A percentile compares a stretch with the other conserved stretches of the same genome.
phyloP scores from a whole-genome alignment of 305 asterid species.

The Solanum hybrid region DNA sequence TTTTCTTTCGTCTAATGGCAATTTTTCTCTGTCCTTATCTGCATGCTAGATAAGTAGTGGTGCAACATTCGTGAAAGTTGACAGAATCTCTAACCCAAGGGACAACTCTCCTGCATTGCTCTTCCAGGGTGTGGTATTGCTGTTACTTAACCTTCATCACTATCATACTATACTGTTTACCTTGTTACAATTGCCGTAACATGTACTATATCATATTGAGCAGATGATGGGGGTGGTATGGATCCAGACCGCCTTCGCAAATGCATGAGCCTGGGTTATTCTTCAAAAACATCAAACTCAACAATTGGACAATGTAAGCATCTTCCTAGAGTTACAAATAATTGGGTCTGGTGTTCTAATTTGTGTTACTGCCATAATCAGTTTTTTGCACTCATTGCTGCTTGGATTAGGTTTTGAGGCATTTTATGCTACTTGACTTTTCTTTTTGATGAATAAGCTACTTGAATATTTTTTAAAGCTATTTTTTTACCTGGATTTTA shows the following conservation, averaged over 20 bases:
- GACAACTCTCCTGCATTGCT: constrained; percentile 84
- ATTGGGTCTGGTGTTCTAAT: not conserved
- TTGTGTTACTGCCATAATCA: not conserved
- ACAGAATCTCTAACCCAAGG: constrained; percentile 49
- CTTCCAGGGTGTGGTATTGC: constrained; percentile 54
- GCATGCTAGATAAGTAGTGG: constrained; percentile 46
- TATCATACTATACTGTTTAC: not conserved
- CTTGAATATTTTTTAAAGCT: not conserved
- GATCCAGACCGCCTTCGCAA: constrained; percentile 77
- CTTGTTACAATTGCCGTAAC: not conserved
- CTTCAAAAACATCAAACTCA: constrained; percentile 68
- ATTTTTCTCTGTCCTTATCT: not conserved
- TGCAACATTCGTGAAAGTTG: constrained; percentile 82
- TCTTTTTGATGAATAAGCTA: not conserved
- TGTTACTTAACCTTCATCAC: not conserved
- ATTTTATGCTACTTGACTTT: not conserved
- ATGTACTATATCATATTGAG: constrained; percentile 6
- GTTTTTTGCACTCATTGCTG: not conserved
- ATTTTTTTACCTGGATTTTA: constrained; percentile 12
- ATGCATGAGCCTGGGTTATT: constrained; percentile 97
- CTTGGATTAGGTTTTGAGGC: not conserved
- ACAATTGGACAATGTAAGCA: constrained; percentile 85
- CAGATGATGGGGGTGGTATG: constrained; percentile 99
- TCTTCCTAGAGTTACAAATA: not conserved
- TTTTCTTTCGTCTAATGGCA: not conserved